A percentile compares a stretch with the other conserved stretches of the same genome.
Evolutionary conservation across 495 filamentous ascomycete species (phyloP).

Genomic region (Emericellopsis terricola): DNA sequence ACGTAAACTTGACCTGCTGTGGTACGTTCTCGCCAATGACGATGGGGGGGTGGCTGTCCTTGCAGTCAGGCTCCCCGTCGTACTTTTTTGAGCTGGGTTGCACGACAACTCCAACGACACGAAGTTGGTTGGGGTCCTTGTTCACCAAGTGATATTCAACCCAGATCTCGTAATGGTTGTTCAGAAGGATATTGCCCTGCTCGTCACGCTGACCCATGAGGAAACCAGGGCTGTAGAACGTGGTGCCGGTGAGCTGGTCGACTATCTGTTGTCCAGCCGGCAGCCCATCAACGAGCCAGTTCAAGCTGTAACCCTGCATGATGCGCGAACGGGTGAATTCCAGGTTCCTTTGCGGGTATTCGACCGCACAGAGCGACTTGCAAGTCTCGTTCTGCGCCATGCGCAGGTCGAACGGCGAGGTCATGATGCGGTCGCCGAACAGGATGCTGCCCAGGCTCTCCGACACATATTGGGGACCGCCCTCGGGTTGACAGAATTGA

Average conservation of each 20-base stretch:
- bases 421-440: conserved; percentile 89
- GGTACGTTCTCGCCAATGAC: conserved; percentile 44
- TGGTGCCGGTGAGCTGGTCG: conserved; percentile 51
- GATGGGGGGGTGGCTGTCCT: conserved; percentile 29
- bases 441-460: conserved; percentile 92
- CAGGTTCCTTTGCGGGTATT: conserved; percentile 48
- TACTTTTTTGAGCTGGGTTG: conserved; percentile 55
- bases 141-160: conserved; percentile 78
- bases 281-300: conserved; percentile 89
- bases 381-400: conserved; percentile 78
- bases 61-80: conserved; percentile 42
- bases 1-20: conserved; percentile 69
- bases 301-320: conserved; percentile 65
- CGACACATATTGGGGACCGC: conserved; percentile 51
- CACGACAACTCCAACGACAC: conserved; percentile 84
- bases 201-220: conserved; percentile 48
- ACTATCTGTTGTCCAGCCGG: conserved; percentile 65
- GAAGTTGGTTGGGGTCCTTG: conserved; percentile 37
- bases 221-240: conserved; percentile 81
- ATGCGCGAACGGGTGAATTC: conserved; percentile 73
- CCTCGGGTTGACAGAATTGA: conserved; percentile 67
- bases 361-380: conserved; percentile 52
- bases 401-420: conserved; percentile 71
- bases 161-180: conserved; percentile 91
- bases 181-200: conserved; percentile 38